Conservation (phyloP, 2,329 filamentous ascomycete genomes). For the Fusarium euwallaceae region DNA sequence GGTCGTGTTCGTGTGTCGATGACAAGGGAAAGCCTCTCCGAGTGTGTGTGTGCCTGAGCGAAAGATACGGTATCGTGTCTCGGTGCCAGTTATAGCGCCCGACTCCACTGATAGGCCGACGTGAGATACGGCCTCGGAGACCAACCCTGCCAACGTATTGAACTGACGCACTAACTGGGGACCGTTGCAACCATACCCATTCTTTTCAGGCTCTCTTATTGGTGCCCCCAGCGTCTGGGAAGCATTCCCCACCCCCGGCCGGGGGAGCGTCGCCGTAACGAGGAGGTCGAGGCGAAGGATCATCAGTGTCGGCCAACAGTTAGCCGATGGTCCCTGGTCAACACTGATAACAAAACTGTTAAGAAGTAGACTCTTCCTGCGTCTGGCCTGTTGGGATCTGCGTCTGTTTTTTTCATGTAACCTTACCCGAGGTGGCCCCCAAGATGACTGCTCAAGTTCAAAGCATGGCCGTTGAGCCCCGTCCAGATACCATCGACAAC, state of each 20-base stretch:
- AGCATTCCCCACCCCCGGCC: neutral
- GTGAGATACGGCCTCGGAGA: neutral
- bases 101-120: conserved; percentile 6
- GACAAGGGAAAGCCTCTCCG: neutral
- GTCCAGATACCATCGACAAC: neutral
- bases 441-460: neutral
- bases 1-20: neutral
- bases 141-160: neutral
- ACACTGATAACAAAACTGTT: neutral
- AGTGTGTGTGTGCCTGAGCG: neutral
- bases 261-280: neutral
- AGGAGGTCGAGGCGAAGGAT: conserved; percentile 2
- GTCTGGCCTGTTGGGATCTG: neutral
- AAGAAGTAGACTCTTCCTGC: neutral
- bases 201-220: neutral
- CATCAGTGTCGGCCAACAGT: conserved; percentile 1
- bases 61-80: neutral
- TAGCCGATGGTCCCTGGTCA: neutral
- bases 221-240: neutral
- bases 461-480: neutral
- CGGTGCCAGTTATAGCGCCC: conserved; percentile 3
- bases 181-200: neutral
- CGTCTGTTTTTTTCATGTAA: neutral
- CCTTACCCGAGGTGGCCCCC: neutral
- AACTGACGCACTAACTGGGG: conserved; percentile 2